Conservation (phyloP, 148 eudicot species). For the Diospyros lotus region DNA sequence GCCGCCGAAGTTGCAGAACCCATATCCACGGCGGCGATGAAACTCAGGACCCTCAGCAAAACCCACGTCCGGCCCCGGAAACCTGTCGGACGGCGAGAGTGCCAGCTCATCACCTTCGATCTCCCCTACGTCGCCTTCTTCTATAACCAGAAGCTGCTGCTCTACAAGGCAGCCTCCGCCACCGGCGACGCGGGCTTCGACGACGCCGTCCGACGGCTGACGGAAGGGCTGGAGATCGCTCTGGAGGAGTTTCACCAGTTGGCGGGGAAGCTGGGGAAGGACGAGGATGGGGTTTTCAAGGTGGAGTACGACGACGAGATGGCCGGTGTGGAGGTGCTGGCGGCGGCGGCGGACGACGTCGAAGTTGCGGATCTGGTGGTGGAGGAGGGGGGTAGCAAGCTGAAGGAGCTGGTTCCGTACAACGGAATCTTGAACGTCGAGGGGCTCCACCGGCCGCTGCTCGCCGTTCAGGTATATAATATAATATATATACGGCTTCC, state of each 20-base stretch:
- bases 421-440: conserved; percentile 70
- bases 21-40: conserved; percentile 19
- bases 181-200: conserved; percentile 33
- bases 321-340: conserved; percentile 72
- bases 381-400: conserved; percentile 42
- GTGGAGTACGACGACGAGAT: conserved; percentile 80
- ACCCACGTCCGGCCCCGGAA: conserved; percentile 63
- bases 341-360: conserved; percentile 43
- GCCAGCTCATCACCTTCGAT: conserved; percentile 85
- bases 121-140: conserved; percentile 85
- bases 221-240: conserved; percentile 55
- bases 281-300: conserved; percentile 84
- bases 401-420: conserved; percentile 76
- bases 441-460: conserved; percentile 71
- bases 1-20: conserved; percentile 17
- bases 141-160: conserved; percentile 80
- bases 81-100: conserved; percentile 57
- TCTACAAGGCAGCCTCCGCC: conserved; percentile 42
- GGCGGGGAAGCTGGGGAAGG: conserved; percentile 72
- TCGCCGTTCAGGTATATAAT: conserved; percentile 66
- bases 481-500: no score
- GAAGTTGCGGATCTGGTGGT: conserved; percentile 35
- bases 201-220: conserved; percentile 44
- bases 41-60: conserved; percentile 48
- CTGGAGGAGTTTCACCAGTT: conserved; percentile 79